A percentile compares a stretch with the other conserved stretches of the same genome.
Conservation (phyloP, 2,329 filamentous ascomycete species). For the Didymella lethalis region DNA sequence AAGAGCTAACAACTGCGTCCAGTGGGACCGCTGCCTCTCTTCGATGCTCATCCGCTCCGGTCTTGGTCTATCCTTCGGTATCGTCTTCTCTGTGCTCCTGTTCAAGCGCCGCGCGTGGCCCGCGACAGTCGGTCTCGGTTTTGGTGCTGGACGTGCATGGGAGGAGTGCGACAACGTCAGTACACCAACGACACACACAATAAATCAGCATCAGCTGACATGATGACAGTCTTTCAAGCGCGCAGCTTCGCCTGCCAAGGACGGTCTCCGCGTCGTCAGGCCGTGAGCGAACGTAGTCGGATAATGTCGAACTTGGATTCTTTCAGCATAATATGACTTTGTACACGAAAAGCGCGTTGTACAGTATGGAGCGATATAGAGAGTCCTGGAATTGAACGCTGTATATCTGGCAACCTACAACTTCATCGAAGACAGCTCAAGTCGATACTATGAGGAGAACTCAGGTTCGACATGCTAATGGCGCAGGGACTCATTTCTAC, state of each 20-base stretch:
- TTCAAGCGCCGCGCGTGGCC: conserved; percentile 99
- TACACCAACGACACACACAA: conserved; percentile 17
- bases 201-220: neutral
- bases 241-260: conserved; percentile 56
- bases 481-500: neutral
- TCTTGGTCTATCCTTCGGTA: conserved; percentile 94
- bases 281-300: conserved; percentile 41
- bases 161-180: conserved; percentile 89
- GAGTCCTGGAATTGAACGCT: conserved; percentile 40
- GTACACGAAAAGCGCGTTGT: conserved; percentile 41
- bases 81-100: conserved; percentile 97
- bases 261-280: conserved; percentile 58
- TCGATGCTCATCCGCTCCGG: conserved; percentile 96
- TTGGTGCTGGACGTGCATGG: conserved; percentile 95
- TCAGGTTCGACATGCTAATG: neutral
- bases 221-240: conserved; percentile 60
- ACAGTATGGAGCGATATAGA: conserved; percentile 48
- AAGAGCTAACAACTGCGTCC: conserved; percentile 32
- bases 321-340: conserved; percentile 29
- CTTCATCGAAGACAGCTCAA: neutral
- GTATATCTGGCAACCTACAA: conserved; percentile 31
- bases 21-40: conserved; percentile 99
- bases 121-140: conserved; percentile 91
- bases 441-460: neutral
- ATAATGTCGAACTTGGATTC: conserved; percentile 10